Conservation (phyloP, 2,329 filamentous ascomycete genomes). For the Hymenoscyphus occultus region DNA sequence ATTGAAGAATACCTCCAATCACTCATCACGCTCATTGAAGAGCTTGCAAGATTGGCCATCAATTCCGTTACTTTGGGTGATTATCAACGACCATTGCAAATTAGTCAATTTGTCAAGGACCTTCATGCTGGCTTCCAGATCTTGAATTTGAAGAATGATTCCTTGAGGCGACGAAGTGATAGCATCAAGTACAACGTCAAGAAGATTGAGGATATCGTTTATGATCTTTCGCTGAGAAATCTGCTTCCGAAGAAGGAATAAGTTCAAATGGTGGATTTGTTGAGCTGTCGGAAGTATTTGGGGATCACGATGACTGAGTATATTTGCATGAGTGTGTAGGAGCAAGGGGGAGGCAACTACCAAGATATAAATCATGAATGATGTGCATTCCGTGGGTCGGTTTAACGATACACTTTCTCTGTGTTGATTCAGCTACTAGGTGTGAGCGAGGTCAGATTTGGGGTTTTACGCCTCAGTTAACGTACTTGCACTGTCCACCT, state of each 20-base stretch:
- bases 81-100: conserved; percentile 78
- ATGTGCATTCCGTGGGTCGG: neutral
- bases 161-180: conserved; percentile 81
- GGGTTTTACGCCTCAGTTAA: neutral
- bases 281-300: neutral
- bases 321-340: neutral
- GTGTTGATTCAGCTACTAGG: neutral
- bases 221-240: conserved; percentile 86
- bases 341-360: neutral
- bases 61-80: conserved; percentile 94
- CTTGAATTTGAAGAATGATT: conserved; percentile 95
- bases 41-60: conserved; percentile 84
- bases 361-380: neutral
- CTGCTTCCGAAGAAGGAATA: conserved; percentile 53
- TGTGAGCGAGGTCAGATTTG: neutral
- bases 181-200: conserved; percentile 97
- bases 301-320: neutral
- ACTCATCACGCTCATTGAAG: conserved; percentile 82
- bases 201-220: conserved; percentile 97
- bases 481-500: neutral
- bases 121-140: conserved; percentile 95
- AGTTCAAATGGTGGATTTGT: neutral
- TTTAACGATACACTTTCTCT: neutral
- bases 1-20: conserved; percentile 96
- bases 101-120: conserved; percentile 91